These are phyloP conservation scores for Pythium graminicola DNA, from an alignment of 352 stramenopile genomes.

Conservation along the genomic window DNA sequence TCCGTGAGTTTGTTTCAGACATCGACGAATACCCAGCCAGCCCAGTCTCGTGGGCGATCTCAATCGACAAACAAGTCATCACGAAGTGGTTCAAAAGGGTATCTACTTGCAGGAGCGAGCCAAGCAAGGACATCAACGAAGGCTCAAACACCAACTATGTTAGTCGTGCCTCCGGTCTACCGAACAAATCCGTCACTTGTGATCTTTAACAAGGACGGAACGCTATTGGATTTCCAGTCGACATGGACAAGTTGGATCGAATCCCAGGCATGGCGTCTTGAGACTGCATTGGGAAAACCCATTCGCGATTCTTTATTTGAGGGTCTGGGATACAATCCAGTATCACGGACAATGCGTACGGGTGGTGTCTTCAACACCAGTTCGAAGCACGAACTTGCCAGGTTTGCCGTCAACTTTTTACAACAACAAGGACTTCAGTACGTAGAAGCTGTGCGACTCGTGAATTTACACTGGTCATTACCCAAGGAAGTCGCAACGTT, in stretches of 20 bases:
- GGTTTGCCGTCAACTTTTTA: constrained; percentile 28
- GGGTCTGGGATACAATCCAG: constrained; percentile 32
- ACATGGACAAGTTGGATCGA: constrained; percentile 41
- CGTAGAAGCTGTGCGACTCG: constrained; percentile 13
- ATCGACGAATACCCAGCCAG: neutral
- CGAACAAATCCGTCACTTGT: constrained; percentile 27
- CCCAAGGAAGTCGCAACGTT: constrained; percentile 28
- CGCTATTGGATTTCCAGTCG: constrained; percentile 41
- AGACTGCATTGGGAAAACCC: constrained; percentile 19
- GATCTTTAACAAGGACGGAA: constrained; percentile 49
- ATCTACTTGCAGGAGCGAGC: too few relatives aligned
- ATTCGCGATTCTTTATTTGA: constrained; percentile 28
- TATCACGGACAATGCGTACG: constrained; percentile 23
- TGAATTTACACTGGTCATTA: constrained; percentile 30
- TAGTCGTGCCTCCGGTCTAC: neutral
- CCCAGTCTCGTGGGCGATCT: neutral
- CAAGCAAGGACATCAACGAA: too few relatives aligned
- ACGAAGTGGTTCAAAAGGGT: too few relatives aligned
- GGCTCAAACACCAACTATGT: neutral
- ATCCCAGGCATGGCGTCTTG: constrained; percentile 28
- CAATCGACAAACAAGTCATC: neutral
- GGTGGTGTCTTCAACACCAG: constrained; percentile 26
- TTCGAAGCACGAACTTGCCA: constrained; percentile 28
- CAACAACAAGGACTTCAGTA: constrained; percentile 20
- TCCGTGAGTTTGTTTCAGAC: neutral